Base-by-base conservation (phyloP, 2,329 filamentous ascomycete genomes). In the Daldinia sp. region DNA sequence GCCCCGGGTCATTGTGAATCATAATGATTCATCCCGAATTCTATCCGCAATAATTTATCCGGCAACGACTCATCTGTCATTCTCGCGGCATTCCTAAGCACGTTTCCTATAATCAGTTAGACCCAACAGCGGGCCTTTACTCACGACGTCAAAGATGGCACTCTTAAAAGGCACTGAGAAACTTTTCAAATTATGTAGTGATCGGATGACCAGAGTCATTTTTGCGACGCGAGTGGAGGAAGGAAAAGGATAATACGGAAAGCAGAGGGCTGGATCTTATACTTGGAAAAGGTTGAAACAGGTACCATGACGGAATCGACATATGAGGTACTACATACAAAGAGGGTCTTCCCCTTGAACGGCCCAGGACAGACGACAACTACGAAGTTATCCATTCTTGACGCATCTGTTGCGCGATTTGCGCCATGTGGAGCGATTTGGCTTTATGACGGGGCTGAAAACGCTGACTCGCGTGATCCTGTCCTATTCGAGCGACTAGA, bases 391-490 rank as follows among this genome's bases (percentile, higher is more conserved):
- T 83, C 82, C 3, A 81, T 84, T 28, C 72, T 82, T 13, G 83
- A 85, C 74, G 81, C 81, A 1, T 81, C 80, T 0, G 79, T 81
- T 9, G 79, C 80, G 2, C 75, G 80, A 3, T 85, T 83, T 66
- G 60, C 78, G 1, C 68, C 78, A 4, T 81, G 81, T 6, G 80
- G 77, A 20, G 82, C 81, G 3, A 78, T 84, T 18, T 85, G 83
- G 83, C 78, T 84, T 6, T 85, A 82, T 37, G 72, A 76, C 48
- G 75, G 75, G 18, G 69, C 67, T 20, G 44, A 64, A 2, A 63
- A 59, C 0, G 41, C 64, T 12, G 54, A 73, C 15, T 69, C 67
- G 7, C 71, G 56, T n/a, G 60, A 74, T 33, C 61, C 69, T 6
- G 15, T 15, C 2, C 15, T 74, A 4, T 72, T 74, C 7, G 23